A percentile compares a stretch with the other conserved stretches of the same genome.
phyloP scores from a whole-genome alignment of 208 protist genomes.

The Trypanosoma melophagium region DNA sequence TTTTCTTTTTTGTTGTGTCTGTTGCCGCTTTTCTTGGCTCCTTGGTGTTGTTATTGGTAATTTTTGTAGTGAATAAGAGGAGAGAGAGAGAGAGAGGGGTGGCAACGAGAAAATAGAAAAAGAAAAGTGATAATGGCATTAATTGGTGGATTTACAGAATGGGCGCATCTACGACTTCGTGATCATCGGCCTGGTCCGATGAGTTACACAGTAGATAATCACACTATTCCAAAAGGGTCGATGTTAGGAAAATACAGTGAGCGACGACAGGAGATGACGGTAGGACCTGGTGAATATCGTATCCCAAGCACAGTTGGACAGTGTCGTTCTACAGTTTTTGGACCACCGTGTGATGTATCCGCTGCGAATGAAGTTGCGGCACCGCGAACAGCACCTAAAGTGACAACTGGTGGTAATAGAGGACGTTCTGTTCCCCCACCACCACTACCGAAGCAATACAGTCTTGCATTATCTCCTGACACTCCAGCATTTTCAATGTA shows the following conservation, averaged over 20 bases:
- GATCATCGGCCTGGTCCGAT: conserved; percentile 68
- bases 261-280: conserved; percentile 6
- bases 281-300: conserved; percentile 63
- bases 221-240: conserved; percentile 36
- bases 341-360: conserved; percentile 14
- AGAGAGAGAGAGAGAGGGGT: background rate
- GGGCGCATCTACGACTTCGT: conserved; percentile 71
- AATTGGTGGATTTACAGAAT: conserved; percentile 67
- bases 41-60: background rate
- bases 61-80: background rate
- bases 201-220: conserved; percentile 58
- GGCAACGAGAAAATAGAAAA: background rate
- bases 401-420: background rate
- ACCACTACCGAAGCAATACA: conserved; percentile 63
- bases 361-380: background rate
- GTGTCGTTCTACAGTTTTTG: conserved; percentile 51
- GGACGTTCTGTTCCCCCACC: background rate
- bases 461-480: conserved; percentile 59
- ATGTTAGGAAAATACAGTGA: conserved; percentile 44
- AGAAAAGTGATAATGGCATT: conserved; percentile 15
- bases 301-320: conserved; percentile 63
- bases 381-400: too few species aligned
- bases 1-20: conserved; percentile 22
- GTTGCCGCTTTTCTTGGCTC: conserved; percentile 18
- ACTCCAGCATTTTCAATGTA: conserved; percentile 71